phyloP scores from a whole-genome alignment of 148 eudicot species.

The Rheum nobile region DNA sequence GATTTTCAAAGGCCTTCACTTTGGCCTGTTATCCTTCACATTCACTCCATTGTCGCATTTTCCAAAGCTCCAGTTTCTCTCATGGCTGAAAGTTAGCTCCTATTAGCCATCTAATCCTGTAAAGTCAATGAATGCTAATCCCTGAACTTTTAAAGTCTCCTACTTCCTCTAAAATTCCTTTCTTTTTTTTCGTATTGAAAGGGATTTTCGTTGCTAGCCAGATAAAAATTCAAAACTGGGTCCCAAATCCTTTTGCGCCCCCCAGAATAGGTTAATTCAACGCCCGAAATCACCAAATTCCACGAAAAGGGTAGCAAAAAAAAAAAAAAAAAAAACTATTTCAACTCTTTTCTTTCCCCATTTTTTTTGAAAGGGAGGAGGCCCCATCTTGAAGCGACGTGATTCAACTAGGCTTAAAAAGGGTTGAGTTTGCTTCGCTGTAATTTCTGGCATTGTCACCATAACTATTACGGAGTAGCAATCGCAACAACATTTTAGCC shows the following conservation, averaged over 20 bases:
- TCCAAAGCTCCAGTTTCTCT: neutral
- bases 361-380: neutral
- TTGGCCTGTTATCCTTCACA: neutral
- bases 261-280: neutral
- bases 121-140: neutral
- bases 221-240: neutral
- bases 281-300: neutral
- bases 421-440: neutral
- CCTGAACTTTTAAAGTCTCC: neutral
- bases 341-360: neutral
- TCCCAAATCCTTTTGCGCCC: neutral
- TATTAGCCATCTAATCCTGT: neutral
- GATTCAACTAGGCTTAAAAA: neutral
- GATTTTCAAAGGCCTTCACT: neutral
- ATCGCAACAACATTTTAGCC: neutral
- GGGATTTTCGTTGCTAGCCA: neutral
- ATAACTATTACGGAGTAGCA: neutral
- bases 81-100: neutral
- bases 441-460: conserved; percentile 7
- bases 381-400: conserved; percentile 1
- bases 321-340: neutral
- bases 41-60: neutral
- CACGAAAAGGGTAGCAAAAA: neutral
- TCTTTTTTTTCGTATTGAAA: neutral
- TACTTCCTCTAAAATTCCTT: neutral